Conservation (phyloP, 2,329 filamentous ascomycete genomes). For the Xylariaceae sp. region DNA sequence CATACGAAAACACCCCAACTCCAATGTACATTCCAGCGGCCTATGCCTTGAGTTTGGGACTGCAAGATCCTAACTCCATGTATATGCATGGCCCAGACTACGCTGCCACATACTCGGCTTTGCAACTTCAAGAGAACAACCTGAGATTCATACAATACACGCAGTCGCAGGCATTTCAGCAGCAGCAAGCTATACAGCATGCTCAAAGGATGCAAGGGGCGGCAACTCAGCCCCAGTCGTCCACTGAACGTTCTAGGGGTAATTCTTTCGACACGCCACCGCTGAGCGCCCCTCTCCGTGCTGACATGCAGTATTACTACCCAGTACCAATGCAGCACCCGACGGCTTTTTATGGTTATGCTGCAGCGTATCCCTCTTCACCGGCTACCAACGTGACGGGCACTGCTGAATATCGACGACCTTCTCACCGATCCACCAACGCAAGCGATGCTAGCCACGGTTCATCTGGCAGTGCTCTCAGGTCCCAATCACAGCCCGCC, state of each 20-base stretch:
- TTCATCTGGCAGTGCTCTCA: slow-evolving; percentile 51
- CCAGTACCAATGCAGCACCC: slow-evolving; percentile 38
- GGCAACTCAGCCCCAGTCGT: slow-evolving; percentile 32
- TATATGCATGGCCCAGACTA: slow-evolving; percentile 41
- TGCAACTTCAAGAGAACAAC: slow-evolving; percentile 44
- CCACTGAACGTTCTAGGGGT: slow-evolving; percentile 52
- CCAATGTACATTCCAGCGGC: slow-evolving; percentile 37
- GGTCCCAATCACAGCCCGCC: slow-evolving; percentile 65
- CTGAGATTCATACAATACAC: slow-evolving; percentile 44
- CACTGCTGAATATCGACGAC: slow-evolving; percentile 48
- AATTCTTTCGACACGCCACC: slow-evolving; percentile 62
- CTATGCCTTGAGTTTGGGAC: slow-evolving; percentile 38
- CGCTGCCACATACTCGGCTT: slow-evolving; percentile 43
- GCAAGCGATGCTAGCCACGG: slow-evolving; percentile 45
- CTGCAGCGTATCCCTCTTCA: slow-evolving; percentile 52
- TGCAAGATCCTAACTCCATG: slow-evolving; percentile 45
- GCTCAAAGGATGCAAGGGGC: slow-evolving; percentile 40
- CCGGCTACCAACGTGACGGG: slow-evolving; percentile 43
- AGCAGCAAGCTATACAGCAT: slow-evolving; percentile 42
- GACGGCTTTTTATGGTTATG: slow-evolving; percentile 44
- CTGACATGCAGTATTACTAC: slow-evolving; percentile 53
- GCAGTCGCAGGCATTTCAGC: slow-evolving; percentile 42
- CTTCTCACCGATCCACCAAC: slow-evolving; percentile 51
- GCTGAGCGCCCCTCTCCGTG: slow-evolving; percentile 53
- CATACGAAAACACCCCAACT: slow-evolving; percentile 43